Evolutionary conservation across 2,329 filamentous ascomycete genomes (phyloP).

Genomic region (Gnomoniopsis sp.): DNA sequence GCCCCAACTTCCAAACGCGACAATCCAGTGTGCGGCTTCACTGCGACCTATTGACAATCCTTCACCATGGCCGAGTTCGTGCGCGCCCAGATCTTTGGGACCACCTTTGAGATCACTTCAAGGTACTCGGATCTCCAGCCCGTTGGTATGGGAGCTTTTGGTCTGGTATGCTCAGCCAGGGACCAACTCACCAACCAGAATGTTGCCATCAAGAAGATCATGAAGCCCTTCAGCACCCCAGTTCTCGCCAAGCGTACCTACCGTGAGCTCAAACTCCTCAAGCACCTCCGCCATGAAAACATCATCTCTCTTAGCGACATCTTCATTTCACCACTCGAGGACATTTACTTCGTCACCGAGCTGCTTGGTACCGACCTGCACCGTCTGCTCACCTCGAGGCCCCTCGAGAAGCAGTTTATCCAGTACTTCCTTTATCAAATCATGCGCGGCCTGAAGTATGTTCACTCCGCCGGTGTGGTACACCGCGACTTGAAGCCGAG

Average conservation of each 20-base stretch:
- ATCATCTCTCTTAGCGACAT: slow-evolving; percentile 99
- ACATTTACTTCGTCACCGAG: slow-evolving; percentile 99
- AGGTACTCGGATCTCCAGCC: slow-evolving; percentile 98
- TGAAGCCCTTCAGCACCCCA: slow-evolving; percentile 99
- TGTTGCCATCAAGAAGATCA: slow-evolving; percentile 99
- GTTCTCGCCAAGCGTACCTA: slow-evolving; percentile 97
- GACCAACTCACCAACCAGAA: slow-evolving; percentile 96
- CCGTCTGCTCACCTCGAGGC: slow-evolving; percentile 88
- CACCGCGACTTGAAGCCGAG: slow-evolving; percentile 97
- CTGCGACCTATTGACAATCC: slow-evolving; percentile 4
- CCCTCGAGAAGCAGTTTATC: slow-evolving; percentile 98
- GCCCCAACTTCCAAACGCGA: not conserved
- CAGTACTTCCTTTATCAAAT: slow-evolving; percentile 99
- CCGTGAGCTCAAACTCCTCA: slow-evolving; percentile 93
- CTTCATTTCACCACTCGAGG: slow-evolving; percentile 97
- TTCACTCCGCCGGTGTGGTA: slow-evolving; percentile 96
- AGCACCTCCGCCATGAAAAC: slow-evolving; percentile 91
- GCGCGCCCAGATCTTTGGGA: slow-evolving; percentile 98
- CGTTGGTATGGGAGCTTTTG: slow-evolving; percentile 98
- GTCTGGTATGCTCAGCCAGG: slow-evolving; percentile 94
- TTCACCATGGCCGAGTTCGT: slow-evolving; percentile 96
- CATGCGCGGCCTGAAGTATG: slow-evolving; percentile 95
- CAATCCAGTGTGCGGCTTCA: not conserved
- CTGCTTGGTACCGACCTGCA: slow-evolving; percentile 95
- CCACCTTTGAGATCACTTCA: slow-evolving; percentile 99